Conservation (phyloP, 108 stramenopile genomes). For the Nitzschia sp. region DNA sequence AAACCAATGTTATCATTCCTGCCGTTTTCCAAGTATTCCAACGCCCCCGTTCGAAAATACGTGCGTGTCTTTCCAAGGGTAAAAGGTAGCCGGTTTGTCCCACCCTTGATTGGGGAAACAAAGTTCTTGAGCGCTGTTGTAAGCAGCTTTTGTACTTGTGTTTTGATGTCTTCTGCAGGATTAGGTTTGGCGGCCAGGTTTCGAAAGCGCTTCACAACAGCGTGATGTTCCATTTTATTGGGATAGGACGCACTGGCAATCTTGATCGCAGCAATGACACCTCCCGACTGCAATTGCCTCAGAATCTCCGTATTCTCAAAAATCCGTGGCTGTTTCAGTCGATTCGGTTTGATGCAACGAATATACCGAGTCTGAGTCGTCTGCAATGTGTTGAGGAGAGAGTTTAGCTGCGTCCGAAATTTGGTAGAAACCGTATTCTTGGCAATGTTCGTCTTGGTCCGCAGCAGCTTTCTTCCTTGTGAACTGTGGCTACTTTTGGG, state of each 20-base stretch:
- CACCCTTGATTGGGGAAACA: no score
- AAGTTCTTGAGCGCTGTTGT: conserved; percentile 59
- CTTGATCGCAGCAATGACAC: conserved; percentile 80
- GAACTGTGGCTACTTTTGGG: conserved; percentile 8
- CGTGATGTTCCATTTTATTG: conserved; percentile 77
- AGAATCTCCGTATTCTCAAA: conserved; percentile 74
- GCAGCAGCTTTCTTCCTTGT: neutral
- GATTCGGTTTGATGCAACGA: conserved; percentile 80
- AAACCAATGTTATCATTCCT: conserved; percentile 62
- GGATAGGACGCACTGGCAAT: conserved; percentile 88
- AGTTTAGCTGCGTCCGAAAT: conserved; percentile 57
- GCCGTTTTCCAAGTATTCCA: conserved; percentile 82
- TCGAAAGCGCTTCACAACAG: conserved; percentile 72
- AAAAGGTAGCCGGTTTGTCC: no score
- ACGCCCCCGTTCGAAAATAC: conserved; percentile 87
- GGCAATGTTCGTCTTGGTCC: conserved; percentile 10
- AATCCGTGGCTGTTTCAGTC: conserved; percentile 52
- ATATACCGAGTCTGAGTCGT: conserved; percentile 80
- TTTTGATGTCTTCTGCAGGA: neutral
- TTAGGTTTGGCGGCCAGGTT: conserved; percentile 17
- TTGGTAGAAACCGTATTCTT: conserved; percentile 25
- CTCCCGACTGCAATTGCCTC: conserved; percentile 87
- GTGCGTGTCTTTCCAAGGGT: conserved; percentile 84
- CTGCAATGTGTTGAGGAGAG: conserved; percentile 59
- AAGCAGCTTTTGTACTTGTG: conserved; percentile 31